phyloP scores from a whole-genome alignment of 2,329 filamentous ascomycete species.

The Fusarium sp. region DNA sequence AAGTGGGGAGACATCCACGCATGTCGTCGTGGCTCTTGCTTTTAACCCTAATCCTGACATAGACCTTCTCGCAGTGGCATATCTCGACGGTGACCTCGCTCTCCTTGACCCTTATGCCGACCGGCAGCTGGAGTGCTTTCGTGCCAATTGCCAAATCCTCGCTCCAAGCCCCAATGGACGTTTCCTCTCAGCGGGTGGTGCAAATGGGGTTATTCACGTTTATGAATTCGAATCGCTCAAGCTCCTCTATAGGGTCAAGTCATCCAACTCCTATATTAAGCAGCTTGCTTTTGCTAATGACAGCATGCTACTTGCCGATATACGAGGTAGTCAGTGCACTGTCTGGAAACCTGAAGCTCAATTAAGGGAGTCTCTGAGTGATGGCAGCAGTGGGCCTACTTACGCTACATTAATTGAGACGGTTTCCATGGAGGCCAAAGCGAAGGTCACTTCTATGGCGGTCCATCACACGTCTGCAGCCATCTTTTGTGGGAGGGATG shows the following conservation, averaged over 20 bases:
- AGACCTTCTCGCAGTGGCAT: conserved; percentile 48
- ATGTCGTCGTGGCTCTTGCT: conserved; percentile 49
- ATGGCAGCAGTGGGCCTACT: conserved; percentile 45
- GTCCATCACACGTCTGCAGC: conserved; percentile 42
- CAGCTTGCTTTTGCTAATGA: conserved; percentile 51
- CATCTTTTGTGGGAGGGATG: conserved; percentile 53
- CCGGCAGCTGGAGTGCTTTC: conserved; percentile 42
- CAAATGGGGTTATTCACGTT: conserved; percentile 46
- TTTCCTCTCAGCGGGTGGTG: conserved; percentile 46
- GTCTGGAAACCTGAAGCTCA: conserved; percentile 53
- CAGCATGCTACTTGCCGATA: conserved; percentile 51
- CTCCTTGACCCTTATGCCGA: conserved; percentile 49
- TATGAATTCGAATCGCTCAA: conserved; percentile 49
- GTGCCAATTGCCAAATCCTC: conserved; percentile 49
- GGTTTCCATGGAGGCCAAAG: conserved; percentile 39
- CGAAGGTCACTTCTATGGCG: conserved; percentile 49
- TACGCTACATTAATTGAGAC: conserved; percentile 42
- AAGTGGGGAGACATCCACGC: conserved; percentile 48
- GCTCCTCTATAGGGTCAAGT: conserved; percentile 31
- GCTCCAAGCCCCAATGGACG: conserved; percentile 49
- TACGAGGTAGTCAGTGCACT: conserved; percentile 52
- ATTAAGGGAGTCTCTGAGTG: conserved; percentile 43
- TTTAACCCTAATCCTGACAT: conserved; percentile 53
- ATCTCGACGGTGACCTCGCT: conserved; percentile 51
- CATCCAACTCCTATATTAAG: conserved; percentile 45